These are phyloP conservation scores for Acanthamoeba castellanii DNA, from an alignment of 208 protist genomes.

Conservation along the genomic window DNA sequence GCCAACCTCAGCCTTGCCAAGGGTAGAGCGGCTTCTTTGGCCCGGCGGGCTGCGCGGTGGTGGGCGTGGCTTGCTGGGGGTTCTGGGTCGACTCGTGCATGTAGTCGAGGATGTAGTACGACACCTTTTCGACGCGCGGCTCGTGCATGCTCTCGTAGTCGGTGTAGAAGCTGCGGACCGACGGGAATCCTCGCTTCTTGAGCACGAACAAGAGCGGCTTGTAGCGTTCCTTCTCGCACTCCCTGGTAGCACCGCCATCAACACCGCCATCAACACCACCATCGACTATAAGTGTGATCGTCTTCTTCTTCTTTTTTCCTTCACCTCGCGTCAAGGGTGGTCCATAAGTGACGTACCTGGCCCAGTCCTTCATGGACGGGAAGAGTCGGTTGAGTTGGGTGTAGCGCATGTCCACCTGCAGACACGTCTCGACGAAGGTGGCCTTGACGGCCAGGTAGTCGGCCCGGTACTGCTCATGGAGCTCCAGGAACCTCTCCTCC, in stretches of 20 bases:
- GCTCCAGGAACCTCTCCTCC: slow-evolving; percentile 13
- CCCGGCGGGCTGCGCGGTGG: not conserved
- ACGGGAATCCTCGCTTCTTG: slow-evolving; percentile 43
- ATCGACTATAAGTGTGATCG: not conserved
- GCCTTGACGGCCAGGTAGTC: slow-evolving; percentile 31
- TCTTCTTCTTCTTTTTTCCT: no score
- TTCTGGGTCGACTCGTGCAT: not conserved
- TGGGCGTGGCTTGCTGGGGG: not conserved
- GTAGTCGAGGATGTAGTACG: slow-evolving; percentile 71
- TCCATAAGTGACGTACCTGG: not conserved
- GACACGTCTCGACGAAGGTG: not conserved
- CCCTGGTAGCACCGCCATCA: not conserved
- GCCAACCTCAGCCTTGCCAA: not conserved
- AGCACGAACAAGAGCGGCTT: slow-evolving; percentile 67
- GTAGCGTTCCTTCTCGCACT: slow-evolving; percentile 64
- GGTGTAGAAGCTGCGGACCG: slow-evolving; percentile 14
- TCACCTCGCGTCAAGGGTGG: not conserved
- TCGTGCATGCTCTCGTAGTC: slow-evolving; percentile 72
- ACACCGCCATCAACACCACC: not conserved
- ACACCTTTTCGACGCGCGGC: slow-evolving; percentile 62
- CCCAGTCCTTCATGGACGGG: slow-evolving; percentile 64
- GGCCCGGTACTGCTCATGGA: not conserved
- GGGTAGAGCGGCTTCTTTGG: not conserved
- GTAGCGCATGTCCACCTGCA: slow-evolving; percentile 16
- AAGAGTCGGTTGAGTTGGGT: not conserved